These are phyloP conservation scores for Pueraria montana DNA, from an alignment of 306 rosid species.

Conservation along the genomic window DNA sequence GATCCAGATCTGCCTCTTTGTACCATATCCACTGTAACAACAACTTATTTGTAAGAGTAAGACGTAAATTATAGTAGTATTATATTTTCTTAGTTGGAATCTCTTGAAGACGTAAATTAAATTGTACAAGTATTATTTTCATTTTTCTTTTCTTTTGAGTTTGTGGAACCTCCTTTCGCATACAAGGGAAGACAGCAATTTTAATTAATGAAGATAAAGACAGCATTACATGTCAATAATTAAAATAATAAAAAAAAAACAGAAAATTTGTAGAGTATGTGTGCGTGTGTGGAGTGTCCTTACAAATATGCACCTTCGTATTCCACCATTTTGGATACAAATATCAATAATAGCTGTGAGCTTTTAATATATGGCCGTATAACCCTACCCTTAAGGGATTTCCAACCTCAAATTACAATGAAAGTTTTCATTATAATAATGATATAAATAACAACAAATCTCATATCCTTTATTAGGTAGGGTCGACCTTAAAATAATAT, in stretches of 20 bases:
- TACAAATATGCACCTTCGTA: neutral
- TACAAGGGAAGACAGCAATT: neutral
- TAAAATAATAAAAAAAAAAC: neutral
- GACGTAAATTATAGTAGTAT: too few species aligned
- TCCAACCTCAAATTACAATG: conserved; percentile 4
- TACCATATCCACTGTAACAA: neutral
- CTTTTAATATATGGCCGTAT: neutral
- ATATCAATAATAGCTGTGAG: neutral
- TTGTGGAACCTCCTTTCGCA: neutral
- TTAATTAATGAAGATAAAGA: conserved; percentile 29
- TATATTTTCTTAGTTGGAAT: conserved; percentile 18
- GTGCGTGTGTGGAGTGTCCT: neutral
- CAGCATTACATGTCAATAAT: conserved; percentile 17
- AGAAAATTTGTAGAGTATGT: neutral
- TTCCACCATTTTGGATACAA: neutral
- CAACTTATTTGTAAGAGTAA: neutral
- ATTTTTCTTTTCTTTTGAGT: neutral
- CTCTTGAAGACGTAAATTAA: neutral
- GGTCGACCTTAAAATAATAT: neutral
- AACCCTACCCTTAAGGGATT: conserved; percentile 4
- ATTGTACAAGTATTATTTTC: neutral
- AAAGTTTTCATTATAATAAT: neutral
- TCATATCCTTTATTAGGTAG: neutral
- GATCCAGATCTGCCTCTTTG: conserved; percentile 32
- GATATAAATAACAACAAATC: neutral